These are phyloP conservation scores for Phytophthora kernoviae DNA, from an alignment of 352 stramenopile genomes.

Conservation along the genomic window DNA sequence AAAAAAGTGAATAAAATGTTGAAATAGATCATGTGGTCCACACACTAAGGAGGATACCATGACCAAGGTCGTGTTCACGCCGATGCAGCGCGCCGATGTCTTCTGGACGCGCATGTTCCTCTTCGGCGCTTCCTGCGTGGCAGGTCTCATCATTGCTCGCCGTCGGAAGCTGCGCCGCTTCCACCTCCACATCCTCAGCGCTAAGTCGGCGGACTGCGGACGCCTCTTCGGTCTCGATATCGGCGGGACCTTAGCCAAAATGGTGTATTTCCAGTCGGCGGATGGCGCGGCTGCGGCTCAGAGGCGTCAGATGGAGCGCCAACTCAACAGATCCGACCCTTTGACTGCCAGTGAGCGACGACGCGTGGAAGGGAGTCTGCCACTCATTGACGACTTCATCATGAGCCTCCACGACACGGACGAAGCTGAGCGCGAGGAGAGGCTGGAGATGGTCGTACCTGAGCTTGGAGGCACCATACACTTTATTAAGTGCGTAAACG, in stretches of 20 bases:
- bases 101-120: conserved; percentile 80
- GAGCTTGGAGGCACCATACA: conserved; percentile 92
- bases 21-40: no score
- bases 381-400: conserved; percentile 58
- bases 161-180: conserved; percentile 75
- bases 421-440: conserved; percentile 59
- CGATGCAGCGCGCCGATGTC: conserved; percentile 39
- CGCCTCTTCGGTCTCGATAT: conserved; percentile 92
- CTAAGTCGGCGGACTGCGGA: conserved; percentile 71
- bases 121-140: conserved; percentile 70
- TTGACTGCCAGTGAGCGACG: conserved; percentile 14
- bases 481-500: conserved; percentile 91
- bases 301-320: conserved; percentile 33
- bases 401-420: conserved; percentile 50
- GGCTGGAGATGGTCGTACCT: conserved; percentile 74
- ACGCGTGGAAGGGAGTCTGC: conserved; percentile 48
- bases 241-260: conserved; percentile 92
- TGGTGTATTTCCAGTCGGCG: conserved; percentile 93
- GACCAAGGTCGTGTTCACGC: no score
- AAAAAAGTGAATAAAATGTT: no score
- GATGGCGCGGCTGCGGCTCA: conserved; percentile 33
- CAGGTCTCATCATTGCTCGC: conserved; percentile 66
- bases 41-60: no score
- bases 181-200: conserved; percentile 70
- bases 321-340: conserved; percentile 24